These are phyloP conservation scores for Escovopsis weberi DNA, from an alignment of 2,329 filamentous ascomycete species.

Conservation along the genomic window DNA sequence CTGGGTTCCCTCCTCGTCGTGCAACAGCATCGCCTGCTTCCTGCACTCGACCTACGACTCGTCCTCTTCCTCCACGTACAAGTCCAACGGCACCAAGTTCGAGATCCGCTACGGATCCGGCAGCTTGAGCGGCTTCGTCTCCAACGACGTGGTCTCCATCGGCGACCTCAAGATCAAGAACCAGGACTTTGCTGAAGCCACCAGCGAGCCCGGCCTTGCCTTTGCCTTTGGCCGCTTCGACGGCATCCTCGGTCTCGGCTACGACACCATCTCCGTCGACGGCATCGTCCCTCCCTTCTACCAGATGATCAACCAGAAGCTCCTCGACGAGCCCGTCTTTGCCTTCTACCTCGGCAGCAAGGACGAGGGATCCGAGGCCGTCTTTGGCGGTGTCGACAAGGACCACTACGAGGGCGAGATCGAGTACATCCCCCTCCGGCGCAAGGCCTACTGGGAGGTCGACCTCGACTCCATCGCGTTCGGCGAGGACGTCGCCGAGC, in stretches of 20 bases:
- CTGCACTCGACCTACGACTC: conserved; percentile 96
- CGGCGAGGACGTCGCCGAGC: conserved; percentile 70
- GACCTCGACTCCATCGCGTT: conserved; percentile 86
- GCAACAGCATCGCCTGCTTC: conserved; percentile 94
- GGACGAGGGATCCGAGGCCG: conserved; percentile 66
- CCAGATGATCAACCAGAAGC: conserved; percentile 79
- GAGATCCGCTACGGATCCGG: conserved; percentile 94
- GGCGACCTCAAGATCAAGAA: conserved; percentile 78
- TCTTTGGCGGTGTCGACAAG: conserved; percentile 80
- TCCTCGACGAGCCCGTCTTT: conserved; percentile 86
- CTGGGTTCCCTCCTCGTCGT: conserved; percentile 87
- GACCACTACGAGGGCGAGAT: conserved; percentile 72
- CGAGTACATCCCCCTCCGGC: conserved; percentile 83
- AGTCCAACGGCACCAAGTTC: conserved; percentile 85
- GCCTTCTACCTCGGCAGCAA: conserved; percentile 82
- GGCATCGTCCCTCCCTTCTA: conserved; percentile 90
- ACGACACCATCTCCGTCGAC: conserved; percentile 95
- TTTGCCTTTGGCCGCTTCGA: conserved; percentile 98
- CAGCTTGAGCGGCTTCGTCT: conserved; percentile 84
- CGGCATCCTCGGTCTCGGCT: conserved; percentile 88
- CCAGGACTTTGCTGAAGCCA: conserved; percentile 94
- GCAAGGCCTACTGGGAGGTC: conserved; percentile 99
- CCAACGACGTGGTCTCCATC: conserved; percentile 72
- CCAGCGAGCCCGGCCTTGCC: conserved; percentile 84
- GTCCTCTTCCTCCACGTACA: conserved; percentile 73